Evolutionary conservation across 2,329 filamentous ascomycete species (phyloP).

Genomic region (Thelonectria rubi): DNA sequence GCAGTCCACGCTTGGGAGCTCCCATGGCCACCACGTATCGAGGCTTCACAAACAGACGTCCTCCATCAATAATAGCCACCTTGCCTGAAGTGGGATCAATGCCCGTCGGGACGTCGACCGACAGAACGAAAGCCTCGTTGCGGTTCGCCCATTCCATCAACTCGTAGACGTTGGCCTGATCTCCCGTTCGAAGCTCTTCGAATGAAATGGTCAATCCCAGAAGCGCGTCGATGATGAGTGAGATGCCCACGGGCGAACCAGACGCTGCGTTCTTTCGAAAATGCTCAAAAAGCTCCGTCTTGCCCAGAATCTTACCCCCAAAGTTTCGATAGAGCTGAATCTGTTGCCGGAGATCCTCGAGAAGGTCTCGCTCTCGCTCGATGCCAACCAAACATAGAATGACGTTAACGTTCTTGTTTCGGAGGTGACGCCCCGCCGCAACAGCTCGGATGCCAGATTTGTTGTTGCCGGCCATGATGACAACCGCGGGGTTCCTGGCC

Average conservation of each 20-base stretch:
- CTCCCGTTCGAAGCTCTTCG: constrained; percentile 83
- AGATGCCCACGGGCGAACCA: constrained; percentile 64
- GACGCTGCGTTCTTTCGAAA: constrained; percentile 57
- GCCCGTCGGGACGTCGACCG: constrained; percentile 91
- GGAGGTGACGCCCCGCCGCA: constrained; percentile 85
- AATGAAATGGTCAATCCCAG: constrained; percentile 88
- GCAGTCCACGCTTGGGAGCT: constrained; percentile 83
- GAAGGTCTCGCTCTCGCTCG: constrained; percentile 81
- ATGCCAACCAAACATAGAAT: constrained; percentile 86
- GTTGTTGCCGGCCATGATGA: constrained; percentile 95
- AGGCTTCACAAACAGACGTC: constrained; percentile 80
- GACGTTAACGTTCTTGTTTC: constrained; percentile 82
- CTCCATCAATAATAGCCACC: constrained; percentile 74
- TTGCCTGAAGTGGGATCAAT: constrained; percentile 81
- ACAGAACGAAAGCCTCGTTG: constrained; percentile 81
- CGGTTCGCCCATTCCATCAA: constrained; percentile 95
- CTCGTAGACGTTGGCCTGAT: constrained; percentile 85
- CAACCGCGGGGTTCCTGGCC: constrained; percentile 55
- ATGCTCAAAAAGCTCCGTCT: constrained; percentile 69
- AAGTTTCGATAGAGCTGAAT: constrained; percentile 85
- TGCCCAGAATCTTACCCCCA: constrained; percentile 75
- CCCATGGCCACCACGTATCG: constrained; percentile 87
- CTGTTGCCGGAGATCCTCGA: constrained; percentile 83
- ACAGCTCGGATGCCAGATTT: constrained; percentile 86
- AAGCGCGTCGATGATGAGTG: constrained; percentile 88